Conservation (phyloP, 2,329 filamentous ascomycete species). For the Colletotrichum ledebouriae region DNA sequence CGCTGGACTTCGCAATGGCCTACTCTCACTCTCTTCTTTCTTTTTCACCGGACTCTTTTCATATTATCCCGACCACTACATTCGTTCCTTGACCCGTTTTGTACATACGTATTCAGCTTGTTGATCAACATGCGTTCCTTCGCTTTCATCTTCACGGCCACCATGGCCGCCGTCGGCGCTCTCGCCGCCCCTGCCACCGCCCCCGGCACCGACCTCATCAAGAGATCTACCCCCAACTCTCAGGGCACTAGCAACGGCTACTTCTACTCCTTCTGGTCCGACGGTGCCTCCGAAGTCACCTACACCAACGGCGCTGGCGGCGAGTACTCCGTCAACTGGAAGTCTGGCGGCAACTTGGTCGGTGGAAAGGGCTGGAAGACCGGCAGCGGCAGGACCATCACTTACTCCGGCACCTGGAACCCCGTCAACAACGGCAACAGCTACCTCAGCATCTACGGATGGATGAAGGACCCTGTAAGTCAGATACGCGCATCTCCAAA, state of each 20-base stretch:
- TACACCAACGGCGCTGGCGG: conserved; percentile 61
- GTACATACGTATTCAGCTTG: conserved; percentile 17
- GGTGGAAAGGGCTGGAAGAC: conserved; percentile 71
- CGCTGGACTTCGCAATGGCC: neutral
- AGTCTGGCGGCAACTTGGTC: conserved; percentile 64
- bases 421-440: conserved; percentile 50
- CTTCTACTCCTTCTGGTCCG: conserved; percentile 61
- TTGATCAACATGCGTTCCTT: conserved; percentile 33
- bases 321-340: conserved; percentile 61
- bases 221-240: conserved; percentile 47
- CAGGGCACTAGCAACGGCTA: conserved; percentile 53
- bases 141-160: conserved; percentile 36
- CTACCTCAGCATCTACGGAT: conserved; percentile 57
- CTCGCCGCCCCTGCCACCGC: conserved; percentile 37
- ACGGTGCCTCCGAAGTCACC: conserved; percentile 54
- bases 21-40: neutral
- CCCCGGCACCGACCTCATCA: conserved; percentile 25
- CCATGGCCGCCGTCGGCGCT: conserved; percentile 36
- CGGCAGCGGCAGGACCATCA: conserved; percentile 56
- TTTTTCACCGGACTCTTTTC: conserved; percentile 18
- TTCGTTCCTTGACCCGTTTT: conserved; percentile 21
- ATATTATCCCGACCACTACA: conserved; percentile 20
- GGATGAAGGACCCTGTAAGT: conserved; percentile 53
- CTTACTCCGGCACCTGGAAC: conserved; percentile 49
- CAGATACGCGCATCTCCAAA: conserved; percentile 40